Percentiles rank a stretch among this genome's conserved stretches.
These are phyloP conservation scores for Blastocystis sp. DNA, from an alignment of 352 stramenopile species.

Conservation along the genomic window DNA sequence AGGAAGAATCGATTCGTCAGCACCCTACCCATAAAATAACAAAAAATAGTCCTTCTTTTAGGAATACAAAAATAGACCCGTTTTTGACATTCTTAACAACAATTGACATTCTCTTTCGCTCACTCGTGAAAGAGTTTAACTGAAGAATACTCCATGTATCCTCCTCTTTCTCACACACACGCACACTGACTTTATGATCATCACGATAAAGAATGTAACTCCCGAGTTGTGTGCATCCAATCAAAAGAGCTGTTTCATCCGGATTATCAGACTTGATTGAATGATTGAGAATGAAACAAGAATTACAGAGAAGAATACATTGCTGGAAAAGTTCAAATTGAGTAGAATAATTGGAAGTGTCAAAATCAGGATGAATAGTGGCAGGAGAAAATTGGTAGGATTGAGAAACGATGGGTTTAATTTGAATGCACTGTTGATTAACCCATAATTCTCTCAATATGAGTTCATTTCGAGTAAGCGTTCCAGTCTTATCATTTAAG, in stretches of 20 bases:
- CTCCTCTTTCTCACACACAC: conserved; percentile 4
- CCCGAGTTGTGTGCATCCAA: background rate
- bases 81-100: conserved; percentile 81
- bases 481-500: conserved; percentile 90
- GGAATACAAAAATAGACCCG: conserved; percentile 72
- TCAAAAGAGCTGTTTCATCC: conserved; percentile 6
- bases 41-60: background rate
- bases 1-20: conserved; percentile 87
- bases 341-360: background rate
- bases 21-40: conserved; percentile 84
- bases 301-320: conserved; percentile 32
- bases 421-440: conserved; percentile 53
- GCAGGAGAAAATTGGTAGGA: background rate
- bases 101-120: conserved; percentile 96
- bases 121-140: conserved; percentile 95
- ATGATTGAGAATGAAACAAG: background rate
- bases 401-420: background rate
- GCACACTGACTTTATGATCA: background rate
- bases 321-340: background rate
- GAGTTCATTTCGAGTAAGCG: conserved; percentile 90
- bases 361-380: background rate
- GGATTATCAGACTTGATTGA: background rate
- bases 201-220: background rate
- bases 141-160: conserved; percentile 87
- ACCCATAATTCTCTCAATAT: conserved; percentile 72